Evolutionary conservation across 257 asterid genomes (phyloP), one percentile per base, ranked within the genome.

Genomic region (Jasminum sambac): DNA sequence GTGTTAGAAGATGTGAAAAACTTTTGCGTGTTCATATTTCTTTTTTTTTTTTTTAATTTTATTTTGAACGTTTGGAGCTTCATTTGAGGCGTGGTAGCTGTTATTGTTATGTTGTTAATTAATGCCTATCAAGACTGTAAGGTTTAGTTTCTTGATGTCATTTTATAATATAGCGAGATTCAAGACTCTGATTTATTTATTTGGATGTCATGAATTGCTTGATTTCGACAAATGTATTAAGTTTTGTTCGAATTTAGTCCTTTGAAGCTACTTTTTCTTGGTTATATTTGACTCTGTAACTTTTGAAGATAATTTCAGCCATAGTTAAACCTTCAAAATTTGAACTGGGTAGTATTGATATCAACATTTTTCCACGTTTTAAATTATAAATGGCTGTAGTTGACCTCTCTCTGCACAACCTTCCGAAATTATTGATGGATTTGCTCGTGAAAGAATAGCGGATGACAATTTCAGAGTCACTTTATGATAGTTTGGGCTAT

Each of bases 121-220:
- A 14, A 55, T 55, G 62, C 21, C 62, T 55, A 55, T 23, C 13
- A 11, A 55, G 62, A 55, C 62, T 55, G 30, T 55, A 21, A 55
- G 62, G 36, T 55, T 23, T 55, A 21, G 36, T 55, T 55, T 55
- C 30, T 23, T 55, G 11, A 23, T 11, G 62, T 55, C 36, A 55
- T 55, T 10, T 30, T 21, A 55, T 23, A 55, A 55, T 25, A 23
- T 0, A 11, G 4, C 11, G 21, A 55, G 62, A 61, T 19, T 50
- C 19, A 19, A 41, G 75, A 74, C 25, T 48, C n/a, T 48, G 30
- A 41, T 68, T 72, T 72, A 24, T 68, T 11, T 66, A 12, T 73
- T 38, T 70, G 77, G 58, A 12, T 19, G 60, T 11, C 16, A 55
- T 23, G 36, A 55, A 9, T 64, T 50, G 14, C 26, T 25, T 13